Evolutionary conservation across 2,329 filamentous ascomycete genomes (phyloP).

Genomic region (Fusarium sp.): DNA sequence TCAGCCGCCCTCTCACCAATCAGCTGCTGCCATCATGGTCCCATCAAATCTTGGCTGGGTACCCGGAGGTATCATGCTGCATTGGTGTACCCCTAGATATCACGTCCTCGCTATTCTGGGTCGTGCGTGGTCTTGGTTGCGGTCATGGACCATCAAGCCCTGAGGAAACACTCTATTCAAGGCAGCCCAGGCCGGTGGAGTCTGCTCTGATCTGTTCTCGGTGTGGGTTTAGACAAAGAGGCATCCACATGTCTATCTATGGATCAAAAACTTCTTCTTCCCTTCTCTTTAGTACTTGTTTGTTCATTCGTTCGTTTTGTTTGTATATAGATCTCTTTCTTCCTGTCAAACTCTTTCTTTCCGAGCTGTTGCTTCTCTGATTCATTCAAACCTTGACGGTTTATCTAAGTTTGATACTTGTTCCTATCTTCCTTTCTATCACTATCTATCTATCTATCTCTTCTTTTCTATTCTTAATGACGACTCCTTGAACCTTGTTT

Average conservation of each 20-base stretch:
- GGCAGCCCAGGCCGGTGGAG: conserved; percentile 24
- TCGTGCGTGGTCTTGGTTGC: conserved; percentile 28
- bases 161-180: conserved; percentile 39
- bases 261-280: conserved; percentile 19
- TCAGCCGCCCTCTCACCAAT: conserved; percentile 36
- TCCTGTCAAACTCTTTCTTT: conserved; percentile 9
- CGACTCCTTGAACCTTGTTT: conserved; percentile 11
- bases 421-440: neutral
- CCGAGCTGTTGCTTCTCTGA: conserved; percentile 29
- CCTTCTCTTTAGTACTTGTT: neutral
- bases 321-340: conserved; percentile 35
- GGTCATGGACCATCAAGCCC: conserved; percentile 16
- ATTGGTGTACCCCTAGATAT: conserved; percentile 32
- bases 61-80: conserved; percentile 26
- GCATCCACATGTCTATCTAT: conserved; percentile 20
- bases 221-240: conserved; percentile 38
- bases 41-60: conserved; percentile 33
- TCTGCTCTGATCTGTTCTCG: conserved; percentile 7
- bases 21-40: conserved; percentile 9
- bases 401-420: conserved; percentile 16
- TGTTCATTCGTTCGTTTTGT: neutral
- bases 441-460: neutral
- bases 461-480: conserved; percentile 6
- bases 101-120: conserved; percentile 16
- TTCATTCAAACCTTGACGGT: conserved; percentile 14